A percentile compares a stretch with the other conserved stretches of the same genome.
Evolutionary conservation across 257 asterid species (phyloP).

Genomic region (Solanum appendiculatum): DNA sequence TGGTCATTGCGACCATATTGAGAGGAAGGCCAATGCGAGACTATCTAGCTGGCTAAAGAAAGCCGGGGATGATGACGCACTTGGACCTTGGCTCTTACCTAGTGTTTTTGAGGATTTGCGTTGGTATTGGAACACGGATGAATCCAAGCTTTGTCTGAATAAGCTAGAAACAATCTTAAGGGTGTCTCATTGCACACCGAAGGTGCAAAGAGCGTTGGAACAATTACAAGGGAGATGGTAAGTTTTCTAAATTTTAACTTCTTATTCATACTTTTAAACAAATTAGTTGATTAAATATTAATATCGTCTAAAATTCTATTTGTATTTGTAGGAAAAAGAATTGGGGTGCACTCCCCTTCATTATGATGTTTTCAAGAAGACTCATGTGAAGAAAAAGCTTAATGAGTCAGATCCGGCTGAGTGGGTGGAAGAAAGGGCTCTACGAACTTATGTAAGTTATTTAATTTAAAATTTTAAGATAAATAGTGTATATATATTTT

Average conservation of each 20-base stretch:
- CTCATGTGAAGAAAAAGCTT: not conserved
- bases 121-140: too few relatives aligned
- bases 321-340: not conserved
- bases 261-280: not conserved
- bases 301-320: not conserved
- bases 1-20: not conserved
- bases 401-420: too few relatives aligned
- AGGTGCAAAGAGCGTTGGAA: not conserved
- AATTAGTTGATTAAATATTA: not conserved
- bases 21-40: too few relatives aligned
- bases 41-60: too few relatives aligned
- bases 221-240: not conserved
- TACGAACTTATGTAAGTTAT: not conserved
- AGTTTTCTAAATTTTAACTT: not conserved
- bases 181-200: not conserved
- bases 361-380: not conserved
- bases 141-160: too few relatives aligned
- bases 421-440: not conserved
- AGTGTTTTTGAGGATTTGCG: too few relatives aligned
- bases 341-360: not conserved
- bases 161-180: not conserved
- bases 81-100: too few relatives aligned
- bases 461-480: too few relatives aligned
- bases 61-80: too few relatives aligned
- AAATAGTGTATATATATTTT: rapidly evolving